Evolutionary conservation across 306 rosid species (phyloP).

Genomic region (Trifolium fragiferum): DNA sequence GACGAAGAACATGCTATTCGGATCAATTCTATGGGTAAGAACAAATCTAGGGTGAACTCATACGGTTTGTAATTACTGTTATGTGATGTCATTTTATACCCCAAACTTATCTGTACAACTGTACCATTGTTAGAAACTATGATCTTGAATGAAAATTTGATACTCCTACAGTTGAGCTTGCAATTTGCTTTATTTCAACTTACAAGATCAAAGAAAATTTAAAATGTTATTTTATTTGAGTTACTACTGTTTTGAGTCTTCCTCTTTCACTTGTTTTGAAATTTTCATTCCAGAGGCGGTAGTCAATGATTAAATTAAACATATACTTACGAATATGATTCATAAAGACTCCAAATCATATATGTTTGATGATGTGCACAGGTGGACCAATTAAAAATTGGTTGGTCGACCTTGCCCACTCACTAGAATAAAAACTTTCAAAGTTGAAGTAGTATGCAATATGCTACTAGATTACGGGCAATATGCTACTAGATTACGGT

Average conservation of each 20-base stretch:
- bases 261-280: slow-evolving; percentile 20
- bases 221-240: background rate
- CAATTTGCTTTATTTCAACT: background rate
- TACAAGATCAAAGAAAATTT: slow-evolving; percentile 8
- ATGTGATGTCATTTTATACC: slow-evolving; percentile 27
- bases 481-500: background rate
- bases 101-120: slow-evolving; percentile 5
- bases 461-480: background rate
- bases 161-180: slow-evolving; percentile 3
- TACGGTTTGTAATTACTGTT: slow-evolving; percentile 47
- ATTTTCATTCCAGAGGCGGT: background rate
- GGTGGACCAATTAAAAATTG: background rate
- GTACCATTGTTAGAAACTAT: slow-evolving; percentile 32
- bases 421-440: background rate
- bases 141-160: slow-evolving; percentile 27
- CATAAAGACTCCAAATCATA: background rate
- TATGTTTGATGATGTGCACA: background rate
- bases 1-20: slow-evolving; percentile 68
- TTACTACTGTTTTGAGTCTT: background rate
- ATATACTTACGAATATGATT: background rate
- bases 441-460: background rate
- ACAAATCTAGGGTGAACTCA: slow-evolving; percentile 61
- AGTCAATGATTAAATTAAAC: background rate
- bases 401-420: background rate
- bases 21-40: slow-evolving; percentile 59